phyloP scores from a whole-genome alignment of 1,284 basidiomycete species.

The Ceratobasidium theobromae region DNA sequence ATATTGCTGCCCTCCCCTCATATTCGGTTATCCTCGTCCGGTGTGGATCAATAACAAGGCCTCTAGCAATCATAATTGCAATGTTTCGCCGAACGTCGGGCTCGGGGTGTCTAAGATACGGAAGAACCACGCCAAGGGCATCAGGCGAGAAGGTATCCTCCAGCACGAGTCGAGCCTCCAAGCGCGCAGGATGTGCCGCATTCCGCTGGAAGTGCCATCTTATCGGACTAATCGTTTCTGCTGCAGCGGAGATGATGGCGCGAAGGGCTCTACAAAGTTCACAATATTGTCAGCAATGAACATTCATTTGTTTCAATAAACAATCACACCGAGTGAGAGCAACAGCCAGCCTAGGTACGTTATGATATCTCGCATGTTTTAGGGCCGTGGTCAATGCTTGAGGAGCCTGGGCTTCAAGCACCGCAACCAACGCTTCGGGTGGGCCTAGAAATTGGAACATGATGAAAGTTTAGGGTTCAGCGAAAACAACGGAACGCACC shows the following conservation, averaged over 20 bases:
- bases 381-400: constrained; percentile 12
- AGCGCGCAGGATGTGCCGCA: not conserved
- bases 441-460: not conserved
- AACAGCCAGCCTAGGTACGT: not conserved
- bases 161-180: constrained; percentile 12
- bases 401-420: constrained; percentile 19
- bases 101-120: constrained; percentile 4
- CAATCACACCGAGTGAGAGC: constrained; percentile 11
- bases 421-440: not conserved
- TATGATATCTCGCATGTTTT: not conserved
- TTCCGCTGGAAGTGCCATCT: constrained; percentile 17
- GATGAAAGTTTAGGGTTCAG: not conserved
- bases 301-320: not conserved
- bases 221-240: constrained; percentile 15
- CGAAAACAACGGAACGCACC: not conserved
- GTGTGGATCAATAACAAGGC: constrained; percentile 2
- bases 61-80: constrained; percentile 6
- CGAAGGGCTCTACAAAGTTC: constrained; percentile 1
- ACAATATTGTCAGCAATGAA: not conserved
- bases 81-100: constrained; percentile 22
- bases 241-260: constrained; percentile 5
- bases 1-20: constrained; percentile 9
- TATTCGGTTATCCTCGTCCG: constrained; percentile 2
- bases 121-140: constrained; percentile 6
- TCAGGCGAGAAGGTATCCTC: constrained; percentile 15